phyloP scores from a whole-genome alignment of 257 asterid species.

The Osmanthus fragrans region DNA sequence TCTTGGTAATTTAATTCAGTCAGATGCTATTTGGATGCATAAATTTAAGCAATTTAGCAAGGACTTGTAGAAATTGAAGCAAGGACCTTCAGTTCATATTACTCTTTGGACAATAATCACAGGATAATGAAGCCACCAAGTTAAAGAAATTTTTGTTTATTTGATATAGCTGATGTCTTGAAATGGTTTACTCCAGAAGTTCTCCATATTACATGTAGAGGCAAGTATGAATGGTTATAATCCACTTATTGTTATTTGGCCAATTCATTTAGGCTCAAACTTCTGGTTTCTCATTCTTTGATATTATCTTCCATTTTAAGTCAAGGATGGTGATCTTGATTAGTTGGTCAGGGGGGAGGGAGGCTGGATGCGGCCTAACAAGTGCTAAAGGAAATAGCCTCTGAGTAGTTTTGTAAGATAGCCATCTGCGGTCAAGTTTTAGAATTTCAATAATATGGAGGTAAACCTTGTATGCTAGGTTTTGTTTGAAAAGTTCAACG shows the following conservation, averaged over 20 bases:
- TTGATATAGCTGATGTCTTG: slow-evolving; percentile 2
- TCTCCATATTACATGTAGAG: too few relatives aligned
- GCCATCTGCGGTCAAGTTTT: neutral
- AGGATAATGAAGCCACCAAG: neutral
- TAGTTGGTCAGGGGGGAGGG: neutral
- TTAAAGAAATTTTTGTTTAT: neutral
- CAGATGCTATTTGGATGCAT: too few relatives aligned
- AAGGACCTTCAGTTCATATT: neutral
- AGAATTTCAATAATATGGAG: too few relatives aligned
- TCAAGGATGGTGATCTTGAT: neutral
- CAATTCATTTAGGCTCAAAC: too few relatives aligned
- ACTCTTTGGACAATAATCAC: too few relatives aligned
- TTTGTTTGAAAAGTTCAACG: slow-evolving; percentile 14
- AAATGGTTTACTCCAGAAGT: neutral
- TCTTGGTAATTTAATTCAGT: too few relatives aligned
- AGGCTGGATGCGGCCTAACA: neutral
- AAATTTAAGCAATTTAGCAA: too few relatives aligned
- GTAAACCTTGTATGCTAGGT: slow-evolving; percentile 44
- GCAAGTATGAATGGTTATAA: too few relatives aligned
- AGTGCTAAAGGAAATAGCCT: neutral
- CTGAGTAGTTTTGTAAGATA: neutral
- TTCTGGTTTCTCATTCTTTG: too few relatives aligned
- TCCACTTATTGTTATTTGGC: too few relatives aligned
- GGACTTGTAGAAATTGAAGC: too few relatives aligned
- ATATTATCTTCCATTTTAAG: neutral